A percentile compares a stretch with the other conserved stretches of the same genome.
These are phyloP conservation scores for Gynostemma pentaphyllum DNA, from an alignment of 306 rosid genomes.

Conservation along the genomic window DNA sequence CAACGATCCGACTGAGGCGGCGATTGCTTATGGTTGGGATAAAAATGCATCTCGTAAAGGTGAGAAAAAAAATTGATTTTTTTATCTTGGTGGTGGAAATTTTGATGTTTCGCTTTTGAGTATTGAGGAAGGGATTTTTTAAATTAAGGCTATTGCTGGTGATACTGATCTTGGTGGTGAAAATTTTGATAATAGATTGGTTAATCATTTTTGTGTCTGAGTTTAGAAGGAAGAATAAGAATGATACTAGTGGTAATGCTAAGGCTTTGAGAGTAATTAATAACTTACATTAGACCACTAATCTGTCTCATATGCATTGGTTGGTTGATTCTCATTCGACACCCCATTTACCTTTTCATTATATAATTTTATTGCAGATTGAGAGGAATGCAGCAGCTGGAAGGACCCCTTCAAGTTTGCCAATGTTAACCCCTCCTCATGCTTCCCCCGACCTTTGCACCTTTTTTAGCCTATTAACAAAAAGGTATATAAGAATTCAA, in stretches of 20 bases:
- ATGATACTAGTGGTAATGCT: conserved; percentile 58
- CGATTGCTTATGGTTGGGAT: conserved; percentile 72
- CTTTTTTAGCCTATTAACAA: too few species aligned
- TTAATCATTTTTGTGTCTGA: conserved; percentile 63
- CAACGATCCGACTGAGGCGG: conserved; percentile 82
- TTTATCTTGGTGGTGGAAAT: conserved; percentile 67
- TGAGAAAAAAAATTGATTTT: conserved; percentile 63
- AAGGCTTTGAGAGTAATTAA: conserved; percentile 67
- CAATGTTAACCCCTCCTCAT: too few species aligned
- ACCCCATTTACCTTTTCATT: too few species aligned
- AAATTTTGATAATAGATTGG: conserved; percentile 72
- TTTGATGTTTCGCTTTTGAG: conserved; percentile 65
- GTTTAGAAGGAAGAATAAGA: conserved; percentile 56
- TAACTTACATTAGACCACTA: too few species aligned
- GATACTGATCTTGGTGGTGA: conserved; percentile 86
- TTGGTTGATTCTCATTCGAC: too few species aligned
- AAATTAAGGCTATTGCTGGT: conserved; percentile 73
- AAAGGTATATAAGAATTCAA: too few species aligned
- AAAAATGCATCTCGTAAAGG: conserved; percentile 57
- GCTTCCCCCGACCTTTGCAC: too few species aligned
- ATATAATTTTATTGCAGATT: too few species aligned
- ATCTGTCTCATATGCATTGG: too few species aligned
- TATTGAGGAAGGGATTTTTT: conserved; percentile 71
- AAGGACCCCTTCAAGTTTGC: too few species aligned
- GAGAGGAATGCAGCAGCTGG: too few species aligned